Evolutionary conservation across 345 rosid species (phyloP), one percentile per base, ranked within the genome.

Genomic region (Chamaenerion angustifolium): DNA sequence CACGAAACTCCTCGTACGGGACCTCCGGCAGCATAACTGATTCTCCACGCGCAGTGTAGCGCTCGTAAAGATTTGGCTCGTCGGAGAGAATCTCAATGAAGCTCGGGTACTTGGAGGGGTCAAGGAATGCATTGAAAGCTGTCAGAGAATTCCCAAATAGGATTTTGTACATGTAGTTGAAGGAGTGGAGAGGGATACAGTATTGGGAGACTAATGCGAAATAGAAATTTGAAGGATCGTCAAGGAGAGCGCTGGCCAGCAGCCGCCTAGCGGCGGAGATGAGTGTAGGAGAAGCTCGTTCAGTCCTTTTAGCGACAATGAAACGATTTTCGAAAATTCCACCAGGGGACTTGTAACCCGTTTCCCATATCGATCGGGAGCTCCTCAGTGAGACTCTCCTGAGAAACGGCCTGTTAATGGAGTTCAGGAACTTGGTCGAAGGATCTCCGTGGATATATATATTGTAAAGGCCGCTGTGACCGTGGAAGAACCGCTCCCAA

Each of bases 131-230:
- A 21, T 47, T 47, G 5, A 69, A 13, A 16, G 56, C 40, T 21
- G 43, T 11, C n/a, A 64, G 14, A 0, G 61, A 58, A 48, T 57
- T 50, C 8, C 87, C 75, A 50, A 89, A 64, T 45, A 85, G 79
- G 63, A 79, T 66, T 21, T 49, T 54, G 76, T 89, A 72, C 42
- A 85, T 49, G 76, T 56, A 82, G 0, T 59, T 51, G 47, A 89
- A 82, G 4, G 95, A 85, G 63, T 85, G 90, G 55, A 89, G 89
- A 48, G 97, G 97, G 54, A 85, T 53, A 14, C 97, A 89, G 56
- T 73, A 75, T 21, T 85, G 95, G 4, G 97, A 85, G 12, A 89
- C 19, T 11, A 89, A 68, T 4, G 88, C 97, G 49, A 89, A 89
- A 66, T 89, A 85, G 54, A 78, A 74, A 58, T 89, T 89, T 10